Percentiles rank a stretch among this genome's conserved stretches.
phyloP scores from a whole-genome alignment of 1,284 basidiomycete genomes.

The Rhodotorula sp. region DNA sequence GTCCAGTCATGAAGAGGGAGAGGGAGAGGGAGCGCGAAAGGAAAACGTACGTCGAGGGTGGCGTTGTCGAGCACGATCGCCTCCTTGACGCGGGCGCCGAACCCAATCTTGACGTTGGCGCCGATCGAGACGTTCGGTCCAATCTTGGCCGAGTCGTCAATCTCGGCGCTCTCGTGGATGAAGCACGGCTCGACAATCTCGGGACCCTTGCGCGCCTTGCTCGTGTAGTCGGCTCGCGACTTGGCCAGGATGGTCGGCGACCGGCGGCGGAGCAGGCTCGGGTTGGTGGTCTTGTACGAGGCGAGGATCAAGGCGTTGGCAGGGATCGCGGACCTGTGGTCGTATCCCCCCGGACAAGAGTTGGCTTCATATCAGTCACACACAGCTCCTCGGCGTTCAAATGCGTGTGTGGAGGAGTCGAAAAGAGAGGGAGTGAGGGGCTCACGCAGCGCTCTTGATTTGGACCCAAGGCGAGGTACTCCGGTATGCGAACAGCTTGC shows the following conservation, averaged over 20 bases:
- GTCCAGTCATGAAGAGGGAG: too few species aligned
- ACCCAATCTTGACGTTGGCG: constrained; percentile 51
- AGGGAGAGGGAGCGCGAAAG: not conserved
- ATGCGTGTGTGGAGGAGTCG: too few species aligned
- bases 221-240: constrained; percentile 38
- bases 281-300: constrained; percentile 48
- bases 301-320: constrained; percentile 52
- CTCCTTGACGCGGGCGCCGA: constrained; percentile 55
- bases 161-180: constrained; percentile 53
- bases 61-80: constrained; percentile 55
- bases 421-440: not conserved
- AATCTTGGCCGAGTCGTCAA: constrained; percentile 54
- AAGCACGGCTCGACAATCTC: constrained; percentile 54
- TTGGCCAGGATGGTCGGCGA: constrained; percentile 47
- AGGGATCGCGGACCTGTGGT: constrained; percentile 53
- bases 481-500: constrained; percentile 56
- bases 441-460: constrained; percentile 57
- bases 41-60: constrained; percentile 48
- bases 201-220: constrained; percentile 32
- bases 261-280: constrained; percentile 46
- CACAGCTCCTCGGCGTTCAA: too few species aligned
- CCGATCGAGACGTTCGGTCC: constrained; percentile 55
- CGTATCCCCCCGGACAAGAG: too few species aligned
- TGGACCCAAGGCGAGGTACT: constrained; percentile 56
- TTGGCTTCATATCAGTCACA: not conserved